Conservation (phyloP, 805 yeast genomes). For the Groenewaldozyma tartarivorans region DNA sequence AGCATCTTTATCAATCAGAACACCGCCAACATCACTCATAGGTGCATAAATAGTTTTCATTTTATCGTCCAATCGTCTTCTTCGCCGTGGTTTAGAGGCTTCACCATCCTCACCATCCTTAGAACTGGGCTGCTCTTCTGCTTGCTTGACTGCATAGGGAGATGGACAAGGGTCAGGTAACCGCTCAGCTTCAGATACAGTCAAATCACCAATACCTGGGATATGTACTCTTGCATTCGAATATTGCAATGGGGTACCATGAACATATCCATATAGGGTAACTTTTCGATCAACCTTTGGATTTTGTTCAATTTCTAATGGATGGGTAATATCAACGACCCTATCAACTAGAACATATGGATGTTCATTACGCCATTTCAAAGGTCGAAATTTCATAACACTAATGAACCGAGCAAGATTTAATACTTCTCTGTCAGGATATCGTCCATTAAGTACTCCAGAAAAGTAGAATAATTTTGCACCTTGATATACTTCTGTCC, state of each 20-base stretch:
- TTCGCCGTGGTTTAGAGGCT: conserved; percentile 51
- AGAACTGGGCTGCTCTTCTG: conserved; percentile 44
- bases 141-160: conserved; percentile 77
- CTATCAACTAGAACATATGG: conserved; percentile 89
- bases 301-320: conserved; percentile 65
- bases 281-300: conserved; percentile 81
- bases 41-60: conserved; percentile 96
- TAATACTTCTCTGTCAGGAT: conserved; percentile 92
- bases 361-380: conserved; percentile 98
- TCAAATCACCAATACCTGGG: conserved; percentile 91
- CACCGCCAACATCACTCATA: conserved; percentile 99
- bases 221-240: conserved; percentile 73
- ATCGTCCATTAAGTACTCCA: conserved; percentile 94
- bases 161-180: conserved; percentile 99
- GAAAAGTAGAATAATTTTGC: conserved; percentile 90
- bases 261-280: conserved; percentile 88
- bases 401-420: conserved; percentile 87
- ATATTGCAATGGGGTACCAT: conserved; percentile 78
- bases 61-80: conserved; percentile 87
- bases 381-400: conserved; percentile 97
- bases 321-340: conserved; percentile 89
- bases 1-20: conserved; percentile 92
- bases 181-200: conserved; percentile 68
- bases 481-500: conserved; percentile 99
- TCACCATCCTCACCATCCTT: conserved; percentile 36